Conservation (phyloP, 768 basidiomycete genomes). For the Lentinula sp. region DNA sequence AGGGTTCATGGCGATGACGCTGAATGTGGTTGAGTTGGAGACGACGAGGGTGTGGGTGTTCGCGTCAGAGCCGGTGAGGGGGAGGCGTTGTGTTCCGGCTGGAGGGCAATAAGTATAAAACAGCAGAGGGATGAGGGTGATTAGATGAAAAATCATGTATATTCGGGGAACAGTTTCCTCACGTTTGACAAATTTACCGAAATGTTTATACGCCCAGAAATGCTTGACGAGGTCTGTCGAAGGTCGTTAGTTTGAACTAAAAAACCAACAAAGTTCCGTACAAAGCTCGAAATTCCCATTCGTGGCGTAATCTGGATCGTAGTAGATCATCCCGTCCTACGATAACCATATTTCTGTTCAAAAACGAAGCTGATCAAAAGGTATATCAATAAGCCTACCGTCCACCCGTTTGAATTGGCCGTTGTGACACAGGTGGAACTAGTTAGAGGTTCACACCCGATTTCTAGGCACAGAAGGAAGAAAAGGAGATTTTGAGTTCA, state of each 20-base stretch:
- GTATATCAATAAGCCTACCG: conserved; percentile 17
- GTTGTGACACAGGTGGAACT: conserved; percentile 27
- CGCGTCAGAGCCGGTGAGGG: conserved; percentile 25
- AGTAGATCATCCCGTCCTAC: conserved; percentile 33
- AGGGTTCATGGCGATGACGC: conserved; percentile 30
- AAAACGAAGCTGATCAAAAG: too few relatives aligned
- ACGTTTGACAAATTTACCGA: conserved; percentile 36
- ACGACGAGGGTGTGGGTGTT: conserved; percentile 26
- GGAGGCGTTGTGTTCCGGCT: conserved; percentile 31
- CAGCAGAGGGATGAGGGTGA: neutral
- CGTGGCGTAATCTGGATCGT: conserved; percentile 31
- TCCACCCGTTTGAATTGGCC: conserved; percentile 36
- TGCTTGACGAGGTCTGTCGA: conserved; percentile 28
- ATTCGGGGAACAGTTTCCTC: conserved; percentile 2
- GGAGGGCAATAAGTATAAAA: neutral
- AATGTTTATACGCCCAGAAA: conserved; percentile 34
- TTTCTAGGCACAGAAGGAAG: conserved; percentile 15
- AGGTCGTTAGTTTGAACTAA: neutral
- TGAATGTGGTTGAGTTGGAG: conserved; percentile 20
- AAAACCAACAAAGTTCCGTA: conserved; percentile 9
- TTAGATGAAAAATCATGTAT: neutral
- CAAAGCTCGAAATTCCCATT: conserved; percentile 32
- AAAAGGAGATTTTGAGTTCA: neutral
- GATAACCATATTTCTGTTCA: neutral
- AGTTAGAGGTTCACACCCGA: conserved; percentile 32